A percentile compares a stretch with the other conserved stretches of the same genome.
Evolutionary conservation across 805 yeast species (phyloP).

Genomic region (Scheffersomyces amazonensis): DNA sequence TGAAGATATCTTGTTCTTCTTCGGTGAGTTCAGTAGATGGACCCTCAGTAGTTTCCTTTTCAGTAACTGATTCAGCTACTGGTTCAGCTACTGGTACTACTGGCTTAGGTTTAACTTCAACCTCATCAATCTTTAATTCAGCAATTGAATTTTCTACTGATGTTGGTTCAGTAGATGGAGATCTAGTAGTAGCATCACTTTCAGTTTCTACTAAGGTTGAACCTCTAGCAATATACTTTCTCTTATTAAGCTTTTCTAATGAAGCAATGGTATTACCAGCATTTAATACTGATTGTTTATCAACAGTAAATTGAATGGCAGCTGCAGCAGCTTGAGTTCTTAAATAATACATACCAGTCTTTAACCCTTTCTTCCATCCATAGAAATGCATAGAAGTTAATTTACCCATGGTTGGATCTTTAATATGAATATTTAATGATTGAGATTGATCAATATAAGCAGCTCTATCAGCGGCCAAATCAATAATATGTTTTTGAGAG

Average conservation of each 20-base stretch:
- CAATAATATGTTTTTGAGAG: constrained; percentile 56
- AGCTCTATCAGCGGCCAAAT: constrained; percentile 71
- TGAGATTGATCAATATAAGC: constrained; percentile 90
- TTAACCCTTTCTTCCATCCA: constrained; percentile 97
- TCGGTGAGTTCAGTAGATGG: constrained; percentile 14
- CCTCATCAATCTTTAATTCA: constrained; percentile 38
- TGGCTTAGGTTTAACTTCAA: constrained; percentile 10
- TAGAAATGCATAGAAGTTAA: constrained; percentile 97
- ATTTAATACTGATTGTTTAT: constrained; percentile 37
- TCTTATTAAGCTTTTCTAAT: constrained; percentile 34
- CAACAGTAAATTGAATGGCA: constrained; percentile 82
- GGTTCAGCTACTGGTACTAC: constrained; percentile 11
- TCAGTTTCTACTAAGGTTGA: constrained; percentile 14
- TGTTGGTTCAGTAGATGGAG: constrained; percentile 38
- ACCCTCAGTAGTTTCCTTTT: constrained; percentile 7
- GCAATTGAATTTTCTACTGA: constrained; percentile 46
- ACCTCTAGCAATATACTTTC: constrained; percentile 29
- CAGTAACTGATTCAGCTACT: constrained; percentile 12
- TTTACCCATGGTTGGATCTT: constrained; percentile 93
- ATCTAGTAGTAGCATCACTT: constrained; percentile 16
- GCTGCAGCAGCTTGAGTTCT: constrained; percentile 97
- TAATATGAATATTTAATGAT: constrained; percentile 83
- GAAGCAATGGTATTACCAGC: constrained; percentile 39
- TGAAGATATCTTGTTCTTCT: constrained; percentile 75
- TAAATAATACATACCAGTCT: constrained; percentile 97